These are phyloP conservation scores for Medicago truncatula DNA, from an alignment of 306 rosid species.

Conservation along the genomic window DNA sequence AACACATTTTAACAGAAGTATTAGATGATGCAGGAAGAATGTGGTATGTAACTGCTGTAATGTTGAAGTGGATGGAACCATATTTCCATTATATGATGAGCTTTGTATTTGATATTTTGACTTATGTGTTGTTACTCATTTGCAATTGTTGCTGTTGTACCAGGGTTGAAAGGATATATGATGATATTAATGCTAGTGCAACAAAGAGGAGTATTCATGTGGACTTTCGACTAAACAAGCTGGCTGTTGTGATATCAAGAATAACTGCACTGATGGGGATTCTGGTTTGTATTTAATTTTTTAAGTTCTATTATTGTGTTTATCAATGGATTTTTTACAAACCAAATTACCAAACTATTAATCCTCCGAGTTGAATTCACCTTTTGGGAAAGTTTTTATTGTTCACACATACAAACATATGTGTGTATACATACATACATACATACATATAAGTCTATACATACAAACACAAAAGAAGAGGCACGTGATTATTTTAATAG, in stretches of 20 bases:
- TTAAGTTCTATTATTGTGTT: constrained; percentile 30
- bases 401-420: no score
- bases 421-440: no score
- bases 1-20: constrained; percentile 70
- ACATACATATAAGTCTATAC: no score
- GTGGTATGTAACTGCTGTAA: constrained; percentile 63
- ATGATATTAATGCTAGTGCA: constrained; percentile 64
- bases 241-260: constrained; percentile 86
- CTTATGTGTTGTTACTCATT: constrained; percentile 27
- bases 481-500: no score
- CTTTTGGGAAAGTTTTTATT: not conserved
- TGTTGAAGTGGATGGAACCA: not conserved
- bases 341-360: not conserved
- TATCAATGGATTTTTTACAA: not conserved
- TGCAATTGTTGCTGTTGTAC: constrained; percentile 42
- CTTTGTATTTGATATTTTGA: constrained; percentile 6
- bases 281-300: constrained; percentile 65
- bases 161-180: constrained; percentile 86
- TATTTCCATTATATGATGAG: constrained; percentile 19
- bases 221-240: constrained; percentile 65
- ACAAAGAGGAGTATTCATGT: constrained; percentile 41
- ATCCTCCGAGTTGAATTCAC: not conserved
- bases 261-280: constrained; percentile 87
- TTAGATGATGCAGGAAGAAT: constrained; percentile 77
- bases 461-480: no score